Conservation (phyloP, 768 basidiomycete species). For the Lyophyllum decastes region DNA sequence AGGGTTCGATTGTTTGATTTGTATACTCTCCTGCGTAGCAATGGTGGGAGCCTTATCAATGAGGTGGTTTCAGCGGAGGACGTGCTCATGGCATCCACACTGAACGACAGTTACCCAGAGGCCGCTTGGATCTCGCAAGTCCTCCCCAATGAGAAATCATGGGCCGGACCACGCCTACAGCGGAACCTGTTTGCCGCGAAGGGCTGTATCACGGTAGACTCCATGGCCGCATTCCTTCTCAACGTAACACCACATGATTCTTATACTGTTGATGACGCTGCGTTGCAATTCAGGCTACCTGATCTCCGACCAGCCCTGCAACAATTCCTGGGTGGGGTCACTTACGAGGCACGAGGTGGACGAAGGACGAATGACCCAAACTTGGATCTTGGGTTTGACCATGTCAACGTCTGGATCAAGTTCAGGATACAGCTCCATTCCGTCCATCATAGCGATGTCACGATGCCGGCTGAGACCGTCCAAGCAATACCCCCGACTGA, state of each 20-base stretch:
- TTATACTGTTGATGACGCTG: neutral
- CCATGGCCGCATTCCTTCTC: neutral
- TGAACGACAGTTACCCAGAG: neutral
- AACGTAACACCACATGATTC: neutral
- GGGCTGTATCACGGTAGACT: neutral
- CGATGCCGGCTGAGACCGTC: neutral
- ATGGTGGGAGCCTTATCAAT: neutral
- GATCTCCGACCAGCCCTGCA: neutral
- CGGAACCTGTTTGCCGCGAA: neutral
- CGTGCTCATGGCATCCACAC: neutral
- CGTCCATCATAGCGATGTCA: neutral
- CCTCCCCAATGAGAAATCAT: neutral
- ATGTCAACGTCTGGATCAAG: neutral
- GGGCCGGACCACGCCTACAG: neutral
- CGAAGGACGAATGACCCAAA: neutral
- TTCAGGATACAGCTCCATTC: neutral
- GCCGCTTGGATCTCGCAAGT: neutral
- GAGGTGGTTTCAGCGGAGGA: neutral
- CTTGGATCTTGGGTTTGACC: neutral
- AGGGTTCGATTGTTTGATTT: constrained; percentile 1
- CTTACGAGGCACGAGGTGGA: too few species aligned
- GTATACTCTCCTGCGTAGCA: neutral
- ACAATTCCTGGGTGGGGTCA: neutral
- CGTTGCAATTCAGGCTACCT: neutral
- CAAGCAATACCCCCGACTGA: neutral